Evolutionary conservation across 108 stramenopile species (phyloP), one percentile per base, ranked within the genome.

Genomic region (Conticribra guillardii): DNA sequence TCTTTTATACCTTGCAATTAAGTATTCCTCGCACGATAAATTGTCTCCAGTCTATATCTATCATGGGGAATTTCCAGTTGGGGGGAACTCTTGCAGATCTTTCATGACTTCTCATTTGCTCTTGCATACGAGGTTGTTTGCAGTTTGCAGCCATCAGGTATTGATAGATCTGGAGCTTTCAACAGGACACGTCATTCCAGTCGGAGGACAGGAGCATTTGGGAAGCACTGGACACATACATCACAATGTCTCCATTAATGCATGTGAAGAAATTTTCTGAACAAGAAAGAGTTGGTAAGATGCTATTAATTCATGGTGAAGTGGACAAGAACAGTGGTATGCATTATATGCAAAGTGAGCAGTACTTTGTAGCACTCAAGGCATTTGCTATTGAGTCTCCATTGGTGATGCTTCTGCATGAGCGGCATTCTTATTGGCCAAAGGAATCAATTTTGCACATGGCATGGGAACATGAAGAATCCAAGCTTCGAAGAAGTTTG

Each of bases 91-190:
- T 4, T 83, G 80, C 29, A 79, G 82, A 9, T 69, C 79, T 3
- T 83, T 83, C 54, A 83, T 83, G 82, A 83, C 82, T 3, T 66
- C 82, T 11, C 82, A 83, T 80, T 56, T 83, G 2, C 49, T 83
- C 21, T 79, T 79, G 27, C 82, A 83, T 60, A 83, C 82, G 24
- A 76, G 57, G 21, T 29, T 80, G 30, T 83, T 83, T 58, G 74
- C 69, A n/a, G 82, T n/a, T n/a, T n/a, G n/a, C n/a, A n/a, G n/a
- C n/a, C n/a, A n/a, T n/a, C 82, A 7, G 66, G 65, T 0, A 67
- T 75, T 24, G 60, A 53, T 9, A 59, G 74, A 54, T 75, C 74
- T 19, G 74, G 66, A 24, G 74, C 65, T 5, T 75, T 75, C 31
- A 75, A 75, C 32, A 53, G 66, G 32, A 75, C 74, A 74, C 65